Conservation (phyloP, 345 rosid genomes). For the Psidium friedrichsthalianum region DNA sequence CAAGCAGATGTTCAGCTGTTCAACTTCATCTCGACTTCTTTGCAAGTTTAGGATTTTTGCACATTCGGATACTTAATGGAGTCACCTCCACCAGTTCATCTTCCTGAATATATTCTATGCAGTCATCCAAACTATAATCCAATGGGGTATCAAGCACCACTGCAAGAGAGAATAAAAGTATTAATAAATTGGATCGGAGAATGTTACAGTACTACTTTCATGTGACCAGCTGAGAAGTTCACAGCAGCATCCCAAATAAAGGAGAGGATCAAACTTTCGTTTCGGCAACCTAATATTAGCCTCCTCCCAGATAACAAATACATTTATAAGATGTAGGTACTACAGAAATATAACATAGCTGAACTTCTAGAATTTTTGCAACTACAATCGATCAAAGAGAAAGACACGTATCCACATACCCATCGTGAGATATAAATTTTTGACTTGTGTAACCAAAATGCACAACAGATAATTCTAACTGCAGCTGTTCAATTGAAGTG, state of each 20-base stretch:
- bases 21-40: slow-evolving; percentile 41
- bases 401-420: not conserved
- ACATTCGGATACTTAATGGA: slow-evolving; percentile 71
- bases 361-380: not conserved
- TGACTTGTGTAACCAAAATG: not conserved
- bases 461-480: not conserved
- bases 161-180: slow-evolving; percentile 13
- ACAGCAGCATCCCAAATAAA: not conserved
- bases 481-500: not conserved
- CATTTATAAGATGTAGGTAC: not conserved
- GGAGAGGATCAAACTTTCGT: not conserved
- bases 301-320: not conserved
- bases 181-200: not conserved
- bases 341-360: not conserved
- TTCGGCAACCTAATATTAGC: not conserved
- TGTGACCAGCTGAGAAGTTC: not conserved
- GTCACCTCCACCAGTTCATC: slow-evolving; percentile 98
- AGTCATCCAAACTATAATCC: slow-evolving; percentile 89
- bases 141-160: slow-evolving; percentile 86
- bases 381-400: not conserved
- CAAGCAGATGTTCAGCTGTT: not conserved
- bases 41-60: slow-evolving; percentile 71
- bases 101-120: slow-evolving; percentile 94
- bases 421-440: not conserved
- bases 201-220: not conserved